These are phyloP conservation scores for Senna siamea DNA, from an alignment of 306 rosid genomes.

Conservation along the genomic window DNA sequence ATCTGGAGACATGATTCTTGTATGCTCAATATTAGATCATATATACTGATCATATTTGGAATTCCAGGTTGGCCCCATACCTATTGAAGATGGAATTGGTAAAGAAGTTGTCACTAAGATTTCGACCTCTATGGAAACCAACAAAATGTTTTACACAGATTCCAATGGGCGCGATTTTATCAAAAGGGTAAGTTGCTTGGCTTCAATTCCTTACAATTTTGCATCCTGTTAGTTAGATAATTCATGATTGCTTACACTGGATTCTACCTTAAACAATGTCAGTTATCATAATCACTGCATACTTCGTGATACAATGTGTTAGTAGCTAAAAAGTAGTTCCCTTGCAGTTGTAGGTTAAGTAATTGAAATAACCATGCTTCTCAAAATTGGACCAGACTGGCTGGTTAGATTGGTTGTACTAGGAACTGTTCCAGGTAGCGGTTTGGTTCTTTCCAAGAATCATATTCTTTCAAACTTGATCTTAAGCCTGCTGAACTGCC, in stretches of 20 bases:
- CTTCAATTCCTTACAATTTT: constrained; percentile 22
- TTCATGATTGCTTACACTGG: constrained; percentile 22
- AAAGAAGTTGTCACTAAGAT: constrained; percentile 84
- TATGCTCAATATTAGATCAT: constrained; percentile 16
- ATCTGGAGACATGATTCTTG: constrained; percentile 13
- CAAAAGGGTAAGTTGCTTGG: constrained; percentile 70
- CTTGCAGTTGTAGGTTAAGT: constrained; percentile 14
- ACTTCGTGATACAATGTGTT: constrained; percentile 11
- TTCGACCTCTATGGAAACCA: constrained; percentile 62
- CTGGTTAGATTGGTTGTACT: background rate
- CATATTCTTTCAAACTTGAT: too few species aligned
- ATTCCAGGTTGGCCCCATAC: constrained; percentile 93
- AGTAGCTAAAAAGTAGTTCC: constrained; percentile 9
- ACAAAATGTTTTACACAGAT: constrained; percentile 87
- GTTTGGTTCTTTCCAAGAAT: too few species aligned
- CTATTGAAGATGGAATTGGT: constrained; percentile 85
- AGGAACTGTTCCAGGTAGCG: background rate
- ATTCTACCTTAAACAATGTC: constrained; percentile 29
- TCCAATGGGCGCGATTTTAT: constrained; percentile 96
- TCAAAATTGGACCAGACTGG: background rate
- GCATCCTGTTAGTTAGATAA: constrained; percentile 32
- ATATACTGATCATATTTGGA: constrained; percentile 32
- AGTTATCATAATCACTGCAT: constrained; percentile 23
- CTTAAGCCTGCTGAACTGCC: too few species aligned
- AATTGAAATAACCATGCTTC: constrained; percentile 19